Evolutionary conservation across 2,329 filamentous ascomycete genomes (phyloP).

Genomic region (Setomelanomma holmii): DNA sequence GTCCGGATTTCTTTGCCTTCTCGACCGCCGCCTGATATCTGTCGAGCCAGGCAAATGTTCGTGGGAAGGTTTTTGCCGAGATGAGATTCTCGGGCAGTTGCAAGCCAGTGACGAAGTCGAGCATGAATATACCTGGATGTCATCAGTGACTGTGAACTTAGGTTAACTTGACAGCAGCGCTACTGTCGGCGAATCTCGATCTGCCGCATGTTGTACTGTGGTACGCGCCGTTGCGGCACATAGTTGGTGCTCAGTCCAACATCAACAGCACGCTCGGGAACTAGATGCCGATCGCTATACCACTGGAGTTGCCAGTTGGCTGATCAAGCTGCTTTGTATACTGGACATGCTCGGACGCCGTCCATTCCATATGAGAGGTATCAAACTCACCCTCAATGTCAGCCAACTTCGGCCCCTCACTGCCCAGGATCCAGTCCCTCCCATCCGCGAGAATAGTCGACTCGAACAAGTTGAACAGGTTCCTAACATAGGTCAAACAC

Average conservation of each 20-base stretch:
- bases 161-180: neutral
- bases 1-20: constrained; percentile 49
- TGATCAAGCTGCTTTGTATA: neutral
- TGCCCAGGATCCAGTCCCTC: constrained; percentile 67
- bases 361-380: no score
- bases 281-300: neutral
- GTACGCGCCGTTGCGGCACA: neutral
- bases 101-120: constrained; percentile 68
- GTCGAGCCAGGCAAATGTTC: constrained; percentile 68
- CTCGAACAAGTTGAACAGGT: constrained; percentile 65
- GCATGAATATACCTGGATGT: constrained; percentile 62
- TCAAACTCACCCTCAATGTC: constrained; percentile 70
- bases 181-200: neutral
- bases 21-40: constrained; percentile 64
- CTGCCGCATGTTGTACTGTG: neutral
- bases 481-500: constrained; percentile 61
- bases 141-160: neutral
- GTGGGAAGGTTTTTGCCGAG: constrained; percentile 62
- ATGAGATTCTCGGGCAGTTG: constrained; percentile 63
- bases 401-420: constrained; percentile 60
- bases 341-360: neutral
- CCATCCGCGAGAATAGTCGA: constrained; percentile 67
- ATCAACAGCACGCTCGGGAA: neutral
- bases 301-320: neutral
- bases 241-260: neutral